Evolutionary conservation across 192 early-diverging fungal genomes (phyloP).

Genomic region (Coemansia furcata): DNA sequence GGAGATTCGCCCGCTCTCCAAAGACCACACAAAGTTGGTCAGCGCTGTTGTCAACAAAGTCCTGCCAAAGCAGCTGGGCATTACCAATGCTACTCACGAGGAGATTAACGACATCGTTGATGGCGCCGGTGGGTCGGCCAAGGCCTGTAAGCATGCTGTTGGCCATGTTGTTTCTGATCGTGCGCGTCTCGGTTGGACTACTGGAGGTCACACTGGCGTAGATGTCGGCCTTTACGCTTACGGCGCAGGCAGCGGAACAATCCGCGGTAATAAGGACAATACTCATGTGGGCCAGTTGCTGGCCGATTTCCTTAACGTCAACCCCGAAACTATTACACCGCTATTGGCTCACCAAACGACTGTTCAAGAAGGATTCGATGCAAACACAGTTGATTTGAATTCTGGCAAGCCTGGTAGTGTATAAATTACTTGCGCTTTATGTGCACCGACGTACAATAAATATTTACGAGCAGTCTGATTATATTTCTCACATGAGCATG

Average conservation of each 20-base stretch:
- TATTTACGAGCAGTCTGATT: background rate
- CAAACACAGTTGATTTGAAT: background rate
- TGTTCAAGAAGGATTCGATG: background rate
- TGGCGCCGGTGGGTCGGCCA: background rate
- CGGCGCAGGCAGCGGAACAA: slow-evolving; percentile 28
- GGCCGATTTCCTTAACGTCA: slow-evolving; percentile 53
- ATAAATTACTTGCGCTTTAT: background rate
- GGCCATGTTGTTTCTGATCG: slow-evolving; percentile 30
- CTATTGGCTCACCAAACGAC: slow-evolving; percentile 30
- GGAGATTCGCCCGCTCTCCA: background rate
- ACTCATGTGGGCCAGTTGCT: slow-evolving; percentile 64
- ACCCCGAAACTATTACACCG: slow-evolving; percentile 51
- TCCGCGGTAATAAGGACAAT: slow-evolving; percentile 65
- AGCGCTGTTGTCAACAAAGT: slow-evolving; percentile 8
- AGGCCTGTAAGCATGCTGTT: slow-evolving; percentile 22
- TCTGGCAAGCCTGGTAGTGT: background rate
- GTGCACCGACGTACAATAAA: background rate
- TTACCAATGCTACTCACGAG: slow-evolving; percentile 19
- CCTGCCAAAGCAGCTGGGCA: slow-evolving; percentile 31
- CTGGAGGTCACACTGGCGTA: slow-evolving; percentile 88
- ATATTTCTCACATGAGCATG: background rate
- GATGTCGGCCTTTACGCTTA: slow-evolving; percentile 82
- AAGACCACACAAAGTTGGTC: background rate
- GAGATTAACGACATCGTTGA: slow-evolving; percentile 14
- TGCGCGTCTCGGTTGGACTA: slow-evolving; percentile 63